phyloP scores from a whole-genome alignment of 2,329 filamentous ascomycete species.

The Rhynchosporium graminicola region DNA sequence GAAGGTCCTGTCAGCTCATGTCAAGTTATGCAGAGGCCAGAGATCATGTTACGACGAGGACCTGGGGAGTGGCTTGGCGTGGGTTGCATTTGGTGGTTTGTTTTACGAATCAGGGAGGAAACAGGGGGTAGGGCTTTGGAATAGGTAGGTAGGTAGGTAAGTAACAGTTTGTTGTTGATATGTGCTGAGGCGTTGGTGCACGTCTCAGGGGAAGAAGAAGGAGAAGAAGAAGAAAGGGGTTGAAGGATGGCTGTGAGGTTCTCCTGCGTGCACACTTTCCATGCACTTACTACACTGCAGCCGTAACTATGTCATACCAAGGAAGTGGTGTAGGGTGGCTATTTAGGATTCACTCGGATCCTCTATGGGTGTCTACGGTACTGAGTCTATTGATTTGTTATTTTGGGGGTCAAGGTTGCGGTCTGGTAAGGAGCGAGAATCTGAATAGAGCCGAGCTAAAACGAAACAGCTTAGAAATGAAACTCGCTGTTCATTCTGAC shows the following conservation, averaged over 20 bases:
- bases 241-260: not conserved
- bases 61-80: too few relatives aligned
- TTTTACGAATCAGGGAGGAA: too few relatives aligned
- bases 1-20: not conserved
- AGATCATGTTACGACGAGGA: too few relatives aligned
- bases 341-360: too few relatives aligned
- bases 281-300: not conserved
- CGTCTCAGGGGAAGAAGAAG: not conserved
- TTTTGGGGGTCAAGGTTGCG: not conserved
- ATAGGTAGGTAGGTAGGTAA: too few relatives aligned
- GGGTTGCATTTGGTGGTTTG: too few relatives aligned
- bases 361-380: too few relatives aligned
- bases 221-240: not conserved
- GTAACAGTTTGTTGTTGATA: too few relatives aligned
- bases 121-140: too few relatives aligned
- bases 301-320: too few relatives aligned
- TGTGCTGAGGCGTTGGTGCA: not conserved
- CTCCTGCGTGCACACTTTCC: not conserved
- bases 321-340: too few relatives aligned
- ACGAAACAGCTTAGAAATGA: constrained; percentile 8
- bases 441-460: not conserved
- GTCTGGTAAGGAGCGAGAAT: not conserved
- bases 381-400: not conserved
- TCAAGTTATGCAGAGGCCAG: not conserved
- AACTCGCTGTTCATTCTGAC: not conserved